Evolutionary conservation across 2,329 filamentous ascomycete genomes (phyloP), one percentile per base, ranked within the genome.

Genomic region (Trichoderma asperellum): DNA sequence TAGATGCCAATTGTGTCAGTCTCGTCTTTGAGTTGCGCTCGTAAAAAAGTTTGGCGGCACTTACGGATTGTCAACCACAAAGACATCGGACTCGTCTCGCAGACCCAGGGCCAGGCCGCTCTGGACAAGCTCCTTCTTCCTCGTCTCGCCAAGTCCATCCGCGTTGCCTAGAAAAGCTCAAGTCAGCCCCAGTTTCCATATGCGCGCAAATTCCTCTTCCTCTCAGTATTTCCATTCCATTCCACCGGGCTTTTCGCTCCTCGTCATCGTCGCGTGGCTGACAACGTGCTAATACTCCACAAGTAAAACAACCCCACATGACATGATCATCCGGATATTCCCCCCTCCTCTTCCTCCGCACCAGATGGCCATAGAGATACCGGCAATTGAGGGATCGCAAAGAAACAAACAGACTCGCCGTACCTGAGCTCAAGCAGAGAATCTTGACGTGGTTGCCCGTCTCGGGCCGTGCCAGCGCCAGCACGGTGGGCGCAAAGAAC

Each of bases 401-500:
- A 56, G 32, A 53, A 32, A 7, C 27, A 43, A 16, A 43, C 37
- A 14, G 37, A n/a, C n/a, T 21, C 49, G 34, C 59, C 76, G 59
- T 79, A 90, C 92, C 94, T 73, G 90, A 95, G 81, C 92, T 96
- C 72, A 99, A 83, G 81, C 96, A 99, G 68, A 98, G 82, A 72
- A 99, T 97, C 82, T 96, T 96, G 77, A 99, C 87, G 77, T 96
- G 93, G 81, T 99, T 98, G 4, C 92, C 92, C 24, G 91, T 85
- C 70, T 90, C 88, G 4, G 93, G 93, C 16, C 87, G 85, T 21
- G 94, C 95, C 69, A 99, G 87, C n/a, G 92, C 89, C 74, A 96
- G 86, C 16, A 98, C 85, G 0, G 93, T 92, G 0, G 96, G 96
- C 72, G 94, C 89, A 81, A 99, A 99, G 85, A 99, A 99, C 96